Evolutionary conservation across 371 early-diverging fungal genomes (phyloP).

Genomic region (Syncephalastrum monosporum): DNA sequence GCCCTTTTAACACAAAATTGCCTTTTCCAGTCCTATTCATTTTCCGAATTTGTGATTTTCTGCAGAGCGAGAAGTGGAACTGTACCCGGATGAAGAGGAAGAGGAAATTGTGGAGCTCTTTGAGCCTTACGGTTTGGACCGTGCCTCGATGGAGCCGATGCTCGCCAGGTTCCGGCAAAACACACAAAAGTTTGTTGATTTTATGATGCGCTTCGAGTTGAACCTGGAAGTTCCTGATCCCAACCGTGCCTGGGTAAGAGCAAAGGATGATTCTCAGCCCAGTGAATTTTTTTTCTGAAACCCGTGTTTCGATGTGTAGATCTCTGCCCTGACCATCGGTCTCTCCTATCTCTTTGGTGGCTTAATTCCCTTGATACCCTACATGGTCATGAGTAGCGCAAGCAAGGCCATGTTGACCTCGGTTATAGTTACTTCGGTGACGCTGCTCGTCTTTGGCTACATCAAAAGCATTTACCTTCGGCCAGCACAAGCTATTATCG

Average conservation of each 20-base stretch:
- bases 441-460: conserved; percentile 70
- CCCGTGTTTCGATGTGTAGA: conserved; percentile 19
- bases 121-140: conserved; percentile 61
- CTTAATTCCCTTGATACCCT: conserved; percentile 69
- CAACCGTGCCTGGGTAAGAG: conserved; percentile 59
- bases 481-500: conserved; percentile 42
- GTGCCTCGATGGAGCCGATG: conserved; percentile 57
- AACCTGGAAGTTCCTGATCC: conserved; percentile 66
- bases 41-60: not conserved
- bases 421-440: conserved; percentile 52
- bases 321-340: conserved; percentile 68
- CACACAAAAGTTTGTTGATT: conserved; percentile 64
- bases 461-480: conserved; percentile 60
- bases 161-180: conserved; percentile 51
- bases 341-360: conserved; percentile 71
- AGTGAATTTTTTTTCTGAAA: too few relatives aligned
- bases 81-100: conserved; percentile 63
- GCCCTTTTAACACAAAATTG: conserved; percentile 3
- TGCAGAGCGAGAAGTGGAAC: conserved; percentile 51
- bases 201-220: conserved; percentile 78
- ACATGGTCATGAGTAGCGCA: conserved; percentile 49
- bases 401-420: conserved; percentile 51
- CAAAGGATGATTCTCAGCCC: not conserved
- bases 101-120: conserved; percentile 64
- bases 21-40: not conserved